Evolutionary conservation across 1,139 yeast genomes (phyloP).

Genomic region (Pneumocystis jirovecii): DNA sequence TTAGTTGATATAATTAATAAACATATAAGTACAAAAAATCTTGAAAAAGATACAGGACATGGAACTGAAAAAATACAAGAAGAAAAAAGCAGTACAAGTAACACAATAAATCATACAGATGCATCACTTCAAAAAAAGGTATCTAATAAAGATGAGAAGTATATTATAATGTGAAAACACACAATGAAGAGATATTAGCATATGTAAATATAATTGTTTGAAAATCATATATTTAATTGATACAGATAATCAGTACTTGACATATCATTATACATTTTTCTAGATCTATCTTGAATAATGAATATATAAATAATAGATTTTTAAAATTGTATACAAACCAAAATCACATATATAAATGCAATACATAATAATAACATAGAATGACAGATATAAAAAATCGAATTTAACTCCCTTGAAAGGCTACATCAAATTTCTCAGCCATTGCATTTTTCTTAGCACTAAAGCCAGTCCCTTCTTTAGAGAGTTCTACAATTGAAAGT

Average conservation of each 20-base stretch:
- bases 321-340: not conserved
- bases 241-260: not conserved
- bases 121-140: not conserved
- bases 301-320: not conserved
- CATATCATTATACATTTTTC: not conserved
- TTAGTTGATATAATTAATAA: slow-evolving; percentile 58
- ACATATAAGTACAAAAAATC: slow-evolving; percentile 7
- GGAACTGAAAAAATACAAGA: not conserved
- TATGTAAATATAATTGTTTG: not conserved
- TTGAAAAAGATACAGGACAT: not conserved
- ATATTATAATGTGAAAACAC: not conserved
- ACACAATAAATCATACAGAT: not conserved
- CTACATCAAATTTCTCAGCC: slow-evolving; percentile 14
- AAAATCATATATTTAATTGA: not conserved
- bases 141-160: not conserved
- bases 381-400: not conserved
- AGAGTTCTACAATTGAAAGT: slow-evolving; percentile 7
- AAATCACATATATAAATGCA: not conserved
- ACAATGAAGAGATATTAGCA: not conserved
- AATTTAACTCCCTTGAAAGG: slow-evolving; percentile 13
- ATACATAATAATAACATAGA: not conserved
- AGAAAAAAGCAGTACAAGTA: not conserved
- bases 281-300: not conserved
- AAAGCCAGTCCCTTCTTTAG: slow-evolving; percentile 15
- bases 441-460: slow-evolving; percentile 15